Percentiles rank a stretch among this genome's conserved stretches.
These are phyloP conservation scores for Eutrema salsugineum DNA, from an alignment of 441 rosid genomes.

Conservation along the genomic window DNA sequence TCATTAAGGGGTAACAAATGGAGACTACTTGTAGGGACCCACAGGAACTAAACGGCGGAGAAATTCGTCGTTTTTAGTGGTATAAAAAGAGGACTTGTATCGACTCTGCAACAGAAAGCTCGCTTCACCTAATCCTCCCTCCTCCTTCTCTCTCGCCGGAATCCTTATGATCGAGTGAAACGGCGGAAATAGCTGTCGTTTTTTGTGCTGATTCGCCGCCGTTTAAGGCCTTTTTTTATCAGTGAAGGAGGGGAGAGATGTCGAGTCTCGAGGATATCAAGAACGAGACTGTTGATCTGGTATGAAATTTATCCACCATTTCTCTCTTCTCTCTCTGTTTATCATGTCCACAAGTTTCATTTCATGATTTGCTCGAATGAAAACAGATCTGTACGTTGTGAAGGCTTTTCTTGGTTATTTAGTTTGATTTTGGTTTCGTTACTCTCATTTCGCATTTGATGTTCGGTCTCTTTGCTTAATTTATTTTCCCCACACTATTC, in stretches of 20 bases:
- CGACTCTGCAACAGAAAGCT: constrained; percentile 22
- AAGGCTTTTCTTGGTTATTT: background rate
- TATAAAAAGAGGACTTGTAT: constrained; percentile 28
- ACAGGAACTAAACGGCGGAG: constrained; percentile 19
- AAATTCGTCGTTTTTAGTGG: constrained; percentile 17
- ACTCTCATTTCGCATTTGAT: background rate
- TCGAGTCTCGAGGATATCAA: constrained; percentile 41
- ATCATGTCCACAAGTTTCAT: background rate
- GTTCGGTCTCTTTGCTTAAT: background rate
- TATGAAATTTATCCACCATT: background rate
- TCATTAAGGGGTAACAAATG: background rate
- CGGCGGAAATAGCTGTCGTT: constrained; percentile 24
- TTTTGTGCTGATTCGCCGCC: background rate
- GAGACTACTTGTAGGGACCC: constrained; percentile 21
- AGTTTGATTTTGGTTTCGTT: background rate
- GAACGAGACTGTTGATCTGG: constrained; percentile 43
- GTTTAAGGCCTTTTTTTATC: background rate
- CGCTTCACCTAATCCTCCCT: constrained; percentile 14
- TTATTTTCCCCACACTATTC: background rate
- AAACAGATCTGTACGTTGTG: constrained; percentile 3
- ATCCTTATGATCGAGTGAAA: constrained; percentile 21
- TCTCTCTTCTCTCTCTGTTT: background rate
- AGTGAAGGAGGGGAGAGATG: constrained; percentile 20
- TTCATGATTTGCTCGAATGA: constrained; percentile 2
- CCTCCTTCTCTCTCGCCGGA: constrained; percentile 7